Conservation (phyloP, 805 yeast species). For the Saccharomycopsis malanga region DNA sequence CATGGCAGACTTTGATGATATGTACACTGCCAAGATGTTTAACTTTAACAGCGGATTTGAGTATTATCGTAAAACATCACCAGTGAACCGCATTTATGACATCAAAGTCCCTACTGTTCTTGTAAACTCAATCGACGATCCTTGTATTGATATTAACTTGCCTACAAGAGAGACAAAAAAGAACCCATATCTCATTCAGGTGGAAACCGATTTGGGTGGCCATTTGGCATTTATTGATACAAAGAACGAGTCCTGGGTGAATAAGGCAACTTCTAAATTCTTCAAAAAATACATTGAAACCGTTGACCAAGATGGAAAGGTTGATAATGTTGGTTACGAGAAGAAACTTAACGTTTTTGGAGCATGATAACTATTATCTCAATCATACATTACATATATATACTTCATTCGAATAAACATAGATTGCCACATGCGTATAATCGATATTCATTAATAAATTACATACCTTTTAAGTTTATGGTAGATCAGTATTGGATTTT, state of each 20-base stretch:
- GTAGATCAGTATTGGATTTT: background rate
- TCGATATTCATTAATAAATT: background rate
- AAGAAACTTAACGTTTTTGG: conserved; percentile 9
- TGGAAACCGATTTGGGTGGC: conserved; percentile 62
- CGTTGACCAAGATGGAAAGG: conserved; percentile 24
- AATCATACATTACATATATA: background rate
- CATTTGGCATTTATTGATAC: conserved; percentile 50
- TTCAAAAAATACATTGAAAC: conserved; percentile 33
- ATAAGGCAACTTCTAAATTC: conserved; percentile 35
- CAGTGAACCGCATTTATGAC: conserved; percentile 46
- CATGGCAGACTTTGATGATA: conserved; percentile 52
- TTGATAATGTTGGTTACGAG: conserved; percentile 8
- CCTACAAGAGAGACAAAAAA: conserved; percentile 43
- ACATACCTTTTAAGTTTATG: background rate
- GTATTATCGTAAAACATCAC: conserved; percentile 61
- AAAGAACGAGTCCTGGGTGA: conserved; percentile 43
- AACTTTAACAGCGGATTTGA: conserved; percentile 57
- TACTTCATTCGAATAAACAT: background rate
- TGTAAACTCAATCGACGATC: conserved; percentile 62
- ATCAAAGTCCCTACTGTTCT: conserved; percentile 57
- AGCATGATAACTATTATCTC: too few species aligned
- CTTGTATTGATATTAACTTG: conserved; percentile 48
- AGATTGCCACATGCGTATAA: background rate
- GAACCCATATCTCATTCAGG: conserved; percentile 53
- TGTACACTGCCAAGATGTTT: conserved; percentile 52